Conservation (phyloP, 2,329 filamentous ascomycete genomes). For the Esteya vermicola region DNA sequence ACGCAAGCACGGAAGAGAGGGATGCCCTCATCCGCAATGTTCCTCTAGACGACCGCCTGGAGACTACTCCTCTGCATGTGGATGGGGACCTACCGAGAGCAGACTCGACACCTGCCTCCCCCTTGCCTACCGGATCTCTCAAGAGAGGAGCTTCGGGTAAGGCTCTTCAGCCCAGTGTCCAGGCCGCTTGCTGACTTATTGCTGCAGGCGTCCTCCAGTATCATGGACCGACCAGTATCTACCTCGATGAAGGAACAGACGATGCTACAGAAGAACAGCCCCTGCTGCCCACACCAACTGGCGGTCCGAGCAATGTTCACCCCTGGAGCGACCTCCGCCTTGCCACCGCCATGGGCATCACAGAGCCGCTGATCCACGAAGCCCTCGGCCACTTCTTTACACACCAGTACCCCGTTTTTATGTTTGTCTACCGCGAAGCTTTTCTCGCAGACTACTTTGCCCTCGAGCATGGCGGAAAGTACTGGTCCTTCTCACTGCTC, state of each 20-base stretch:
- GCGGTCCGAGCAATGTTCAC: not conserved
- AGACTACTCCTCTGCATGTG: too few relatives aligned
- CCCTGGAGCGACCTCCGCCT: not conserved
- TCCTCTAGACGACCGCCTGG: not conserved
- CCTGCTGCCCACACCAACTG: not conserved
- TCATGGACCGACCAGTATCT: constrained; percentile 1
- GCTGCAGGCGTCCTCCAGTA: not conserved
- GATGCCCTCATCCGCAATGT: not conserved
- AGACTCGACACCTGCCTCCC: not conserved
- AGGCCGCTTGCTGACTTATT: not conserved
- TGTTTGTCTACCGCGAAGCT: constrained; percentile 1
- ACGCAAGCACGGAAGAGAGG: not conserved
- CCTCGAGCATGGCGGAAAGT: not conserved
- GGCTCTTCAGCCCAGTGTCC: not conserved
- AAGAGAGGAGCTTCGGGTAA: not conserved
- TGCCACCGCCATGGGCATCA: not conserved
- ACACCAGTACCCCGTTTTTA: not conserved
- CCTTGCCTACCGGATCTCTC: not conserved
- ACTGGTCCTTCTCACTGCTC: constrained; percentile 1
- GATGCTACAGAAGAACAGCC: not conserved
- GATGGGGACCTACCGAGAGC: not conserved
- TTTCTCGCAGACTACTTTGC: constrained; percentile 1
- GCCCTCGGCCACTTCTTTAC: not conserved
- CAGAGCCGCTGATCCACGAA: not conserved
- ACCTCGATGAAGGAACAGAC: not conserved